Base-by-base conservation (phyloP, 768 basidiomycete species). In the Serendipita sp. region DNA sequence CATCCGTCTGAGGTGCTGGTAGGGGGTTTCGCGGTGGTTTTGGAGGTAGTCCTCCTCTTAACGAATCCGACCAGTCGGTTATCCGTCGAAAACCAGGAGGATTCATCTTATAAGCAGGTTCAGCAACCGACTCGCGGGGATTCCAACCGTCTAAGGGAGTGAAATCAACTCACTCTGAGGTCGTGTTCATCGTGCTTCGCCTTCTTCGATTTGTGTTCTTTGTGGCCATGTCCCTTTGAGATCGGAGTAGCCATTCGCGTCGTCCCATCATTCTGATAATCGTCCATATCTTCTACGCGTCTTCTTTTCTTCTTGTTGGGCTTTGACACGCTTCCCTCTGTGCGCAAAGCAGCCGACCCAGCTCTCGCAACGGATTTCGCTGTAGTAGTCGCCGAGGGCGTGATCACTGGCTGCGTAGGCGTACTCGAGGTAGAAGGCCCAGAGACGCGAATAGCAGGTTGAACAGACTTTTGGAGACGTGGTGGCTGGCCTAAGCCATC, bases 1-100 rank as follows among this genome's bases (percentile, higher is more conserved):
- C 86, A 71, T 82, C 85, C n/a, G 90, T 89, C n/a, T 86, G 86
- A n/a, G 88, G 79, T 69, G 81, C 77, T 34, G 88, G 86, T 45
- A 82, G 77, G 64, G 79, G 78, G 41, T 81, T 81, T 73, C 84
- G 76, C 63, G 81, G 80, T 0, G 88, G 88, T 37, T 84, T 85
- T 8, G 78, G 72, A 2, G 81, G 81, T 13, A 88, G 76, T 34
- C 56, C 56, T 37, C 56, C 56, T 60, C 34, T 60, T 24, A 60
- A 8, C 10, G 56, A 60, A n/a, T 60, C 56, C 28, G 56, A 60
- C 56, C 56, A 60, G 35, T 60, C 56, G 1, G 28, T 24, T 24
- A 60, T 60, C 8, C 56, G 56, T 60, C 56, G 56, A 60, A 60
- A 30, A 10, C 56, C 56, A 60, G 56, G 16, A 8, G 56, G 56